Evolutionary conservation across 805 yeast genomes (phyloP).

Genomic region (Blastobotrys peoriensis): DNA sequence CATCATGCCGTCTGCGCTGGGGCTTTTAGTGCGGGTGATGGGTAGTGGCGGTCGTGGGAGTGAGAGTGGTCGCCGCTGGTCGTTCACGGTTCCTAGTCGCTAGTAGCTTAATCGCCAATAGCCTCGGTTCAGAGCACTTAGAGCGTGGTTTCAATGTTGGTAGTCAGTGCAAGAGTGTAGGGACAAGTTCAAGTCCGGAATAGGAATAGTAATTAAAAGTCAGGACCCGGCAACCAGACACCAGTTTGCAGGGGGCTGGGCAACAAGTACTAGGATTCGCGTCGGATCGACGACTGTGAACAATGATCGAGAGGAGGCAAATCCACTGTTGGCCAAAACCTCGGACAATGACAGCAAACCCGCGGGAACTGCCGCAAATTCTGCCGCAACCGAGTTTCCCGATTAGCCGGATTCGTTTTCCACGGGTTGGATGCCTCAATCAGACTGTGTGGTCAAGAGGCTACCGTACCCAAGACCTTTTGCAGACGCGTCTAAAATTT

Average conservation of each 20-base stretch:
- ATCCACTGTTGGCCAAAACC: neutral
- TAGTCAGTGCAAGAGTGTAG: neutral
- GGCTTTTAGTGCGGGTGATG: neutral
- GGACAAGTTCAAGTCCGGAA: neutral
- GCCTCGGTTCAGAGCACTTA: neutral
- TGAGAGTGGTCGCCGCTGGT: constrained; percentile 1
- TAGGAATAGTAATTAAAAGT: neutral
- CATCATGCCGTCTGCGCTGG: neutral
- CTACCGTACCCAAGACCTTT: neutral
- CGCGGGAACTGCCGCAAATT: neutral
- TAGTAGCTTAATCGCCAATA: neutral
- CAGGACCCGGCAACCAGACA: neutral
- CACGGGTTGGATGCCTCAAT: neutral
- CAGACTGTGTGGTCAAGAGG: neutral
- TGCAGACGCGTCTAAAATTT: neutral
- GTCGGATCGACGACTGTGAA: neutral
- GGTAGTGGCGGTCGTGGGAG: constrained; percentile 1
- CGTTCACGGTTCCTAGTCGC: neutral
- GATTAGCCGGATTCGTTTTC: neutral
- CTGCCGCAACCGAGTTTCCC: neutral
- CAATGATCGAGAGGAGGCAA: neutral
- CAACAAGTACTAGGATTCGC: neutral
- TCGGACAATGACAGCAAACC: neutral
- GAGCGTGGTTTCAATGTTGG: too few species aligned
- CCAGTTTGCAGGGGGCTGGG: neutral